Percentiles rank a stretch among this genome's conserved stretches.
Evolutionary conservation across 1,139 yeast genomes (phyloP).

Genomic region (Taiozyma onychis): DNA sequence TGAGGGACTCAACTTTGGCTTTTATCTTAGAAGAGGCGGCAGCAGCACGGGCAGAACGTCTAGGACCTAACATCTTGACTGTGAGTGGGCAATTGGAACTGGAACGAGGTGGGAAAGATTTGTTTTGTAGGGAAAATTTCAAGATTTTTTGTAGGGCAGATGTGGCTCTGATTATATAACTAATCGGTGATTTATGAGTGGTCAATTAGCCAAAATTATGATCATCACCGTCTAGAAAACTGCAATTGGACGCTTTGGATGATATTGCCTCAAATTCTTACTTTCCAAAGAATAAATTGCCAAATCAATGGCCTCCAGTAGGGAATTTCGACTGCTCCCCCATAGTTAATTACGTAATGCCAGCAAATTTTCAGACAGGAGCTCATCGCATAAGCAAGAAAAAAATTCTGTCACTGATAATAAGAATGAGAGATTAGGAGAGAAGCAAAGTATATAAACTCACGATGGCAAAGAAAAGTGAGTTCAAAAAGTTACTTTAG

Average conservation of each 20-base stretch:
- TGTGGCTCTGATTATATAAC: too few species aligned
- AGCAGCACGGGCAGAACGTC: slow-evolving; percentile 45
- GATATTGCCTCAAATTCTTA: too few species aligned
- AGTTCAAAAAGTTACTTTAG: not conserved
- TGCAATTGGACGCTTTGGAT: too few species aligned
- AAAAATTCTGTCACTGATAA: not conserved
- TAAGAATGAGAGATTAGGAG: not conserved
- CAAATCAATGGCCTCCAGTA: not conserved
- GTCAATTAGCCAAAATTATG: too few species aligned
- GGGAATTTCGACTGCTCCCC: not conserved
- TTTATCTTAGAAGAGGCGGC: slow-evolving; percentile 6
- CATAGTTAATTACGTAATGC: not conserved
- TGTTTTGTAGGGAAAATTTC: not conserved
- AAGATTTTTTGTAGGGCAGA: not conserved
- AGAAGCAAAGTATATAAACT: not conserved
- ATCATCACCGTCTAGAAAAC: too few species aligned
- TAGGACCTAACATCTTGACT: slow-evolving; percentile 32
- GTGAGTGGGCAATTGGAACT: not conserved
- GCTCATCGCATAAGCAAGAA: not conserved
- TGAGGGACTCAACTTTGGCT: slow-evolving; percentile 14
- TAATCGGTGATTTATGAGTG: too few species aligned
- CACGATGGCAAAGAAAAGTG: slow-evolving; percentile 23
- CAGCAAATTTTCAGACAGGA: not conserved
- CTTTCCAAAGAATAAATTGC: not conserved
- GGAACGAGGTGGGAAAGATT: not conserved